A percentile compares a stretch with the other conserved stretches of the same genome.
Evolutionary conservation across 441 rosid genomes (phyloP).

Genomic region (Populus hybrid): DNA sequence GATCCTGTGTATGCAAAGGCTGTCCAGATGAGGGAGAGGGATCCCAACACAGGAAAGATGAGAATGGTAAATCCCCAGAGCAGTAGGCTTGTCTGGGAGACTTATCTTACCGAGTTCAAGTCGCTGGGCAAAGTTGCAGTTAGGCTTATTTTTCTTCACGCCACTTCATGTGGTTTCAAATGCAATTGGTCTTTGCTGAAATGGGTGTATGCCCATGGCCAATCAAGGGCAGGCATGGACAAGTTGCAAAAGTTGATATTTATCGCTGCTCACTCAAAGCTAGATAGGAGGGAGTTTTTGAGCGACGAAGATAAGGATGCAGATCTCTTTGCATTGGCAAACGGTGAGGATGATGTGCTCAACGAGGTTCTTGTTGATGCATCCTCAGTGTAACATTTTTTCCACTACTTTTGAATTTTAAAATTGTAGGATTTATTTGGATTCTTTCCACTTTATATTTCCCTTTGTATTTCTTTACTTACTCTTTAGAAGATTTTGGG

Average conservation of each 20-base stretch:
- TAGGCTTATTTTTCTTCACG: conserved; percentile 90
- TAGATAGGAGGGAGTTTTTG: conserved; percentile 72
- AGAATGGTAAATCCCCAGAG: conserved; percentile 83
- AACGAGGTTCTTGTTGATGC: conserved; percentile 83
- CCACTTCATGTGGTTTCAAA: conserved; percentile 81
- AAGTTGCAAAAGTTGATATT: conserved; percentile 83
- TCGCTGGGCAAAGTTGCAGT: conserved; percentile 93
- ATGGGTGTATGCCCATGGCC: conserved; percentile 68
- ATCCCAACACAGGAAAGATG: conserved; percentile 83
- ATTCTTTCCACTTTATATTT: conserved; percentile 56
- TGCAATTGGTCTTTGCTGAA: conserved; percentile 76
- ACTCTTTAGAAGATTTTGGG: conserved; percentile 43
- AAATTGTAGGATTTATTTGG: conserved; percentile 68
- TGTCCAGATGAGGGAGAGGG: conserved; percentile 92
- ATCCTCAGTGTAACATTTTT: conserved; percentile 62
- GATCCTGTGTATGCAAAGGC: conserved; percentile 92
- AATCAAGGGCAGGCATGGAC: conserved; percentile 59
- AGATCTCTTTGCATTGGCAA: conserved; percentile 71
- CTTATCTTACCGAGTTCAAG: conserved; percentile 83
- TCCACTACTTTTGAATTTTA: conserved; percentile 34
- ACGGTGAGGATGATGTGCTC: conserved; percentile 83
- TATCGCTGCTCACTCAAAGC: conserved; percentile 80
- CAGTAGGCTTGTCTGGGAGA: conserved; percentile 98
- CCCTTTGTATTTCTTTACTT: conserved; percentile 42
- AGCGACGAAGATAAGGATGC: conserved; percentile 86